phyloP scores from a whole-genome alignment of 2,329 filamentous ascomycete species.

The Graphium sp. region DNA sequence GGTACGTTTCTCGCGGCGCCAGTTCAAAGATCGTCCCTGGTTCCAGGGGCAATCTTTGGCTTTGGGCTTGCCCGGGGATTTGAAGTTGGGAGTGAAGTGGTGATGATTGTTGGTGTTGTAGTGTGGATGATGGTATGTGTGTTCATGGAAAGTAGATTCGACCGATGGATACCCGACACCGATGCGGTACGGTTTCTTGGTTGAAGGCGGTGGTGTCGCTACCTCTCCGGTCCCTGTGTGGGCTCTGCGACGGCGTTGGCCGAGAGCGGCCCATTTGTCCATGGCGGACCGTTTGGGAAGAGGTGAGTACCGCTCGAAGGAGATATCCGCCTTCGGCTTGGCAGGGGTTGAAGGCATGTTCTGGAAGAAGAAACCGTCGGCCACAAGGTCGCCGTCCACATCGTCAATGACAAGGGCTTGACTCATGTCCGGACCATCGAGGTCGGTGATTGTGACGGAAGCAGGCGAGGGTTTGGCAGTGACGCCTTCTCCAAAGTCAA shows the following conservation, averaged over 20 bases:
- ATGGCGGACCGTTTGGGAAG: conserved; percentile 43
- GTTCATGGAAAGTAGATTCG: too few species aligned
- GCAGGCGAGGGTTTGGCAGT: too few species aligned
- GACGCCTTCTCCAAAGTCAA: too few species aligned
- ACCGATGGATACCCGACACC: conserved; percentile 30
- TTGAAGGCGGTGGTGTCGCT: conserved; percentile 28
- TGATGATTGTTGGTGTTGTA: conserved; percentile 28
- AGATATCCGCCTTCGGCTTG: conserved; percentile 13
- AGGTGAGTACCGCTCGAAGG: conserved; percentile 40
- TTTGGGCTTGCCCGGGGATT: conserved; percentile 24
- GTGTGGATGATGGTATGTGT: conserved; percentile 27
- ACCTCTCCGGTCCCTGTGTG: conserved; percentile 27
- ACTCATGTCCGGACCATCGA: not conserved
- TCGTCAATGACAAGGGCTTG: conserved; percentile 21
- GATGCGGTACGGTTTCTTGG: conserved; percentile 28
- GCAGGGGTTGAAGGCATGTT: conserved; percentile 25
- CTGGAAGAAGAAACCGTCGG: conserved; percentile 59
- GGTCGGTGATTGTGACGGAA: not conserved
- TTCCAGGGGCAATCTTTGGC: conserved; percentile 37
- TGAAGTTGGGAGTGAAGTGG: conserved; percentile 18
- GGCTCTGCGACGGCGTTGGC: conserved; percentile 63
- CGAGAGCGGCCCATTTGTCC: conserved; percentile 84
- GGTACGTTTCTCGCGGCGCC: conserved; percentile 43
- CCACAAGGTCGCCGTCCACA: conserved; percentile 47
- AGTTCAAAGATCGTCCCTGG: conserved; percentile 42